Conservation (phyloP, 1,284 basidiomycete species). For the Sporisorium reilianum region DNA sequence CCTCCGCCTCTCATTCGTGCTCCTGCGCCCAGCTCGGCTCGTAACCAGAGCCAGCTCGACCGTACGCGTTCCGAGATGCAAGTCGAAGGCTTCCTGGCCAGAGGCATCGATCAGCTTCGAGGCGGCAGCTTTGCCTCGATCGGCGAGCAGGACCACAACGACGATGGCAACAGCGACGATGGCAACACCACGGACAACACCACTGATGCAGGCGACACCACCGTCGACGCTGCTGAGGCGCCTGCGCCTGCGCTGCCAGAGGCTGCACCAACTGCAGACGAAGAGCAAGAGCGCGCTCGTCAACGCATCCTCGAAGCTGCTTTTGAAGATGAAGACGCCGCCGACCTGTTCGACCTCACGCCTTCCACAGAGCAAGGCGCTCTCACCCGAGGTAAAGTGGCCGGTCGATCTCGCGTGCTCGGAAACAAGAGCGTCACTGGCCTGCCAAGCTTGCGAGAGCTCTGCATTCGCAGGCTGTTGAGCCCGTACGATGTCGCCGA, state of each 20-base stretch:
- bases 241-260: background rate
- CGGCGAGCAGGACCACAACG: constrained; percentile 16
- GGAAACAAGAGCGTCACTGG: constrained; percentile 28
- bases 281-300: constrained; percentile 34
- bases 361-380: constrained; percentile 21
- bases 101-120: constrained; percentile 40
- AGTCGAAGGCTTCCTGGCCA: constrained; percentile 48
- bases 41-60: constrained; percentile 28
- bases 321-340: constrained; percentile 41
- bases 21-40: constrained; percentile 12
- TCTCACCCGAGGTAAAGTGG: constrained; percentile 18
- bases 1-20: constrained; percentile 43
- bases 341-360: constrained; percentile 29
- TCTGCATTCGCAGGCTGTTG: constrained; percentile 62
- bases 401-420: constrained; percentile 44
- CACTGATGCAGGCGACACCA: constrained; percentile 21
- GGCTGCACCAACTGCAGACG: background rate
- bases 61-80: constrained; percentile 47
- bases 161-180: constrained; percentile 13
- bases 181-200: background rate
- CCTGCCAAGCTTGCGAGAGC: constrained; percentile 50
- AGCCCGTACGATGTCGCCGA: constrained; percentile 40
- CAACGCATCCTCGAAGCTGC: constrained; percentile 51
- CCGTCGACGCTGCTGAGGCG: constrained; percentile 11
- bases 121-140: constrained; percentile 29